These are phyloP conservation scores for Zanthoxylum bungeanum DNA, from an alignment of 345 rosid species.

Conservation along the genomic window DNA sequence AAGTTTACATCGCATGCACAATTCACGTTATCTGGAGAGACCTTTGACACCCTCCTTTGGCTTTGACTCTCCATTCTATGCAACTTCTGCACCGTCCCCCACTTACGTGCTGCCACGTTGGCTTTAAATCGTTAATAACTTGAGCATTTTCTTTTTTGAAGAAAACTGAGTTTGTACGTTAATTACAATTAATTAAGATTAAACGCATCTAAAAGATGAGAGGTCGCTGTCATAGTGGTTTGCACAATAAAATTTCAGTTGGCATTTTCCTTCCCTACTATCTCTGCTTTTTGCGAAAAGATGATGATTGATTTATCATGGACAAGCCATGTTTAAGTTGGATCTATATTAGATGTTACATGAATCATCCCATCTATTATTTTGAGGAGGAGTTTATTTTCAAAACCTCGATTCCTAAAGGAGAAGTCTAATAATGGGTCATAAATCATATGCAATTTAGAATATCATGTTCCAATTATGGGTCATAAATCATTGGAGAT, in stretches of 20 bases:
- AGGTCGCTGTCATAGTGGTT: not conserved
- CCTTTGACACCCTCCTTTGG: not conserved
- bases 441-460: too few relatives aligned
- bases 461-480: too few relatives aligned
- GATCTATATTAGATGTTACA: too few relatives aligned
- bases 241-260: slow-evolving; percentile 5
- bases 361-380: too few relatives aligned
- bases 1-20: slow-evolving; percentile 27
- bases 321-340: too few relatives aligned
- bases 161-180: too few relatives aligned
- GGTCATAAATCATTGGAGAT: too few relatives aligned
- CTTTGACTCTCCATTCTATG: not conserved
- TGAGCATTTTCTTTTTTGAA: too few relatives aligned
- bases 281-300: not conserved
- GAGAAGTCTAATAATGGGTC: too few relatives aligned
- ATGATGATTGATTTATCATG: not conserved
- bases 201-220: not conserved
- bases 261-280: not conserved
- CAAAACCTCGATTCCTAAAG: too few relatives aligned
- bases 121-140: too few relatives aligned
- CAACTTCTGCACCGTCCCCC: not conserved
- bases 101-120: not conserved
- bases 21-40: slow-evolving; percentile 21
- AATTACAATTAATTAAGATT: not conserved
- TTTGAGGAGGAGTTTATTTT: too few relatives aligned